These are phyloP conservation scores for Candida buenavistaensis DNA, from an alignment of 1,139 yeast species.

Conservation along the genomic window DNA sequence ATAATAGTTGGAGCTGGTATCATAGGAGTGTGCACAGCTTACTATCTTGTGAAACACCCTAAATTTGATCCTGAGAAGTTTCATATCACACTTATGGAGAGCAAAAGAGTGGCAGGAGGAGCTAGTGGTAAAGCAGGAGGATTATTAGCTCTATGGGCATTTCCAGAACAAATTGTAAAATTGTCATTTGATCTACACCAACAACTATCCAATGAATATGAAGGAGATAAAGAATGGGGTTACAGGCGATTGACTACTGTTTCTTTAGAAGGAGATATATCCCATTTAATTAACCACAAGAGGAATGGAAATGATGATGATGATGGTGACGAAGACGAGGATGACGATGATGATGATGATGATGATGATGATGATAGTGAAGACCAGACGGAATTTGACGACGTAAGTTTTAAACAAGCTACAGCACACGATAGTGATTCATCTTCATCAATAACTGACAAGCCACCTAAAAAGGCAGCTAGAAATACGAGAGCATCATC, in stretches of 20 bases:
- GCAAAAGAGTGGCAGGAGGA: conserved; percentile 93
- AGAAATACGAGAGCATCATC: conserved; percentile 23
- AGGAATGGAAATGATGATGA: conserved; percentile 11
- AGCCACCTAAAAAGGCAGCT: conserved; percentile 39
- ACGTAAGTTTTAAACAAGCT: conserved; percentile 14
- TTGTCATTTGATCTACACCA: conserved; percentile 84
- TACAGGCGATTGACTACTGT: conserved; percentile 86
- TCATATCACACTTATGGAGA: conserved; percentile 86
- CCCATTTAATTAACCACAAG: conserved; percentile 23
- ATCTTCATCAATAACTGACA: conserved; percentile 23
- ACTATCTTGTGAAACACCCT: conserved; percentile 82
- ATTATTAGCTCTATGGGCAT: conserved; percentile 90
- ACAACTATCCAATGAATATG: conserved; percentile 71
- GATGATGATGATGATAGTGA: conserved; percentile 9
- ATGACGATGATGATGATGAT: conserved; percentile 11
- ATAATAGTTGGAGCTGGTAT: conserved; percentile 92
- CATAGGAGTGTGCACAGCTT: conserved; percentile 94
- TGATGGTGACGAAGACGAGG: conserved; percentile 16
- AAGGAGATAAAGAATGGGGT: conserved; percentile 90
- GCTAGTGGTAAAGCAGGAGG: conserved; percentile 99
- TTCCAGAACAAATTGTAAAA: conserved; percentile 93
- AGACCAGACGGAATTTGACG: conserved; percentile 5
- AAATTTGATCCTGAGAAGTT: conserved; percentile 68
- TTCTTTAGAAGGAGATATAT: conserved; percentile 80
- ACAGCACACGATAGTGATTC: conserved; percentile 21